Base-by-base conservation (phyloP, 768 basidiomycete genomes). In the Agrocybe praecox region DNA sequence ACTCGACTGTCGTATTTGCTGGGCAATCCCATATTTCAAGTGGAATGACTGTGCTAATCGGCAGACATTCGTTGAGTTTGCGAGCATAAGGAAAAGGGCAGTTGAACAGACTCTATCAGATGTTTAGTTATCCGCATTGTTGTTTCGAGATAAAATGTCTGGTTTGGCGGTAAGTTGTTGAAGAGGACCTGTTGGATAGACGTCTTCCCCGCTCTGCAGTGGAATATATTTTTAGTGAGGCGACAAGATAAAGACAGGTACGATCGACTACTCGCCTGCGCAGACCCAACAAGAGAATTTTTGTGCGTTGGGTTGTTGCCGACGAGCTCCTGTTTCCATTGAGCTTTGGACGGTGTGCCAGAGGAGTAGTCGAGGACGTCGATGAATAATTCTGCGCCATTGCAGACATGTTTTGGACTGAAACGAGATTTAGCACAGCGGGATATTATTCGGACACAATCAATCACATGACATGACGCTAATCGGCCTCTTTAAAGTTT, bases 21-120 rank as follows among this genome's bases (percentile, higher is more conserved):
- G 96, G 96, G 64, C 94, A 93, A 67, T 97, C 95, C 94, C 94
- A 97, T 68, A 98, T 86, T 69, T 97, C 92, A 34, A 98, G 83
- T 1, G 94, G 93, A 59, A 97, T 87, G 60, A 96, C 86, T 42
- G 94, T 90, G 73, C 96, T 97, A 70, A 46, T 60, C 45, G 49
- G 49, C 36, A 43, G 55, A 29, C 52, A 42, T 26, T 40, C 45
- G 52, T 61, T 56, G 53, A 55, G 43, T 43, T 24, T 55, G 58
- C 32, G 32, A 51, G 24, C 55, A 46, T 34, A 26, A 55, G 24
- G 33, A 17, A 46, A 33, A 24, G 26, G 52, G 42, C 7, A 22
- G 47, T 51, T 57, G 52, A 44, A 64, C 92, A 72, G 70, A 97
- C 95, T 97, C 90, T 72, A 92, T 88, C 32, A 76, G 69, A 66